phyloP scores from a whole-genome alignment of 2,329 filamentous ascomycete genomes.

The Setomelanomma holmii region DNA sequence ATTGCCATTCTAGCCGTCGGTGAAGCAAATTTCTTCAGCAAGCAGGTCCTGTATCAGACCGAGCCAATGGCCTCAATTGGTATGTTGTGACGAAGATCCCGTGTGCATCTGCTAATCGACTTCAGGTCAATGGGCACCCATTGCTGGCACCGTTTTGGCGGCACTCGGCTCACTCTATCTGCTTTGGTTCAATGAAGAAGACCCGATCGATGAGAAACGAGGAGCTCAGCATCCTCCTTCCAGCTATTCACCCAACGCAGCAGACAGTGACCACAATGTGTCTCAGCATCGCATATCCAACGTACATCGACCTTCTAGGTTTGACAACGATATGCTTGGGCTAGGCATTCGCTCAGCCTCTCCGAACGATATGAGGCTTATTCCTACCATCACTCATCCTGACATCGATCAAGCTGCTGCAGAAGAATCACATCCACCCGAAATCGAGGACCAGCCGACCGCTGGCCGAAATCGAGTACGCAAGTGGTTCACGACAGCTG shows the following conservation, averaged over 20 bases:
- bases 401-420: constrained; percentile 3
- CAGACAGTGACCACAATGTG: constrained; percentile 21
- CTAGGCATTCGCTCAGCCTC: constrained; percentile 23
- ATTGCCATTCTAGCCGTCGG: constrained; percentile 67
- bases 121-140: constrained; percentile 63
- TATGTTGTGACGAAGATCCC: neutral
- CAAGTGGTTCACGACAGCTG: constrained; percentile 51
- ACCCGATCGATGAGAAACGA: constrained; percentile 21
- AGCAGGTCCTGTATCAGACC: constrained; percentile 63
- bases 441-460: constrained; percentile 11
- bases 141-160: constrained; percentile 65
- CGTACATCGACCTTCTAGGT: constrained; percentile 1
- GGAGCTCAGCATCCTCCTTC: constrained; percentile 4
- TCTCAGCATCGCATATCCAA: constrained; percentile 7
- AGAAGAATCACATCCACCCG: neutral
- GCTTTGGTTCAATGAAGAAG: constrained; percentile 50
- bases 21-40: constrained; percentile 69
- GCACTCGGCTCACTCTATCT: constrained; percentile 66
- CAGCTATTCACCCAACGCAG: constrained; percentile 22
- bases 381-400: constrained; percentile 24
- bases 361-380: constrained; percentile 16
- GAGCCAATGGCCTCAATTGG: constrained; percentile 69
- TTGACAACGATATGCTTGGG: neutral
- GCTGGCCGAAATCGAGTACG: constrained; percentile 37
- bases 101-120: neutral